Conservation (phyloP, 805 yeast genomes). For the Saccharomyces jurei region DNA sequence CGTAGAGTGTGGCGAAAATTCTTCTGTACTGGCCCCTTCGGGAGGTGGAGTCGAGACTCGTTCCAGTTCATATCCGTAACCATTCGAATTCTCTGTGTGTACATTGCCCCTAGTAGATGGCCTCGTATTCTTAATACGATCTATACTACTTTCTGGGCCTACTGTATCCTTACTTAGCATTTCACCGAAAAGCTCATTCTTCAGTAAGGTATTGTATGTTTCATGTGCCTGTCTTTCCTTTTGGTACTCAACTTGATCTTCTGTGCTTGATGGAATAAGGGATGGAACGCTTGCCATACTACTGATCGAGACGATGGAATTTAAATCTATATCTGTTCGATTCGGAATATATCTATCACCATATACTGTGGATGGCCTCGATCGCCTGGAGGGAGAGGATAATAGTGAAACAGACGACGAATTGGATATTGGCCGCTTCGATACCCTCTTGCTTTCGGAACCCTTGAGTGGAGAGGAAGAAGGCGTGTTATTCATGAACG, state of each 20-base stretch:
- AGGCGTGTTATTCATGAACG: conserved; percentile 30
- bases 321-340: conserved; percentile 77
- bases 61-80: background rate
- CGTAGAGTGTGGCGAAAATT: conserved; percentile 12
- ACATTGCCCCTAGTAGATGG: conserved; percentile 14
- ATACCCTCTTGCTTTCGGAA: conserved; percentile 10
- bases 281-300: conserved; percentile 23
- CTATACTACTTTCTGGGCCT: conserved; percentile 28
- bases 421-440: conserved; percentile 14
- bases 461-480: conserved; percentile 26
- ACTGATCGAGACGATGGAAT: conserved; percentile 61
- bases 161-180: conserved; percentile 46
- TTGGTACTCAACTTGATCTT: conserved; percentile 57
- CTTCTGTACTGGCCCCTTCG: conserved; percentile 5
- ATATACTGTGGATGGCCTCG: conserved; percentile 37
- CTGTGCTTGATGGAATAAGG: conserved; percentile 14
- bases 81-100: conserved; percentile 4
- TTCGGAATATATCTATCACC: conserved; percentile 86
- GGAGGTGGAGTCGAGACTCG: conserved; percentile 6
- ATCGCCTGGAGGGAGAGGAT: conserved; percentile 26
- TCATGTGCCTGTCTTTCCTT: conserved; percentile 77
- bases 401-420: conserved; percentile 19
- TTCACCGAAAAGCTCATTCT: conserved; percentile 88
- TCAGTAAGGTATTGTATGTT: conserved; percentile 77
- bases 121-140: conserved; percentile 27